Base-by-base conservation (phyloP, 805 yeast species). In the Isabelozyma heimii region DNA sequence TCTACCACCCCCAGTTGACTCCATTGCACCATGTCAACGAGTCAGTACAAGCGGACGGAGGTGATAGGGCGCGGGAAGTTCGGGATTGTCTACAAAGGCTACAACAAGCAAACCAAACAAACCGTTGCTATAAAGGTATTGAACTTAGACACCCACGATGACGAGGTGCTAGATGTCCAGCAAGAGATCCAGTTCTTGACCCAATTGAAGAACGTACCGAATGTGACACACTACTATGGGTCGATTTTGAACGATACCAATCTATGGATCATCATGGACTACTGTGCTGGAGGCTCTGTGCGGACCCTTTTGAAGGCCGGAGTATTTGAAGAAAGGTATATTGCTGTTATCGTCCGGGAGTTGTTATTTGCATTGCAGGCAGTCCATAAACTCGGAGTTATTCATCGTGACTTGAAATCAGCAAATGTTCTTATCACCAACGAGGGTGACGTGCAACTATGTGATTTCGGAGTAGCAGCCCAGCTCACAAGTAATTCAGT, bases 401-500 rank as follows among this genome's bases (percentile, higher is more conserved):
- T 94, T 33, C 99, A 94, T 66, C 80, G 99, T 57, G 99, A 94
- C 67, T 82, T 94, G 58, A 94, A 94, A 67, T 97, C 98, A 1
- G 99, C 99, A 0, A 94, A 94, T 64, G 89, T 94, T 10, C 76
- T 94, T 52, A 87, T 94, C 46, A 81, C 91, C 3, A 89, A 88
- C 56, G 95, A 89, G 43, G 99, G 99, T 5, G 81, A 79, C 46
- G 96, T 95, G 4, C 89, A 89, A 61, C 77, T 94, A 42, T 92
- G 98, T 76, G 99, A 94, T 67, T 94, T 94, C 69, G 99, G 99
- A 30, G 99, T 95, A 17, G 99, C 99, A 0, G 97, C 97, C 1
- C 92, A 90, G 63, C 73, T 91, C 41, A 82, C 95, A 2, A 78
- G 91, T 37, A 79, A 85, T 37, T 82, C 84, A 15, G 65, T 85